Base-by-base conservation (phyloP, 345 rosid genomes). In the Hirschfeldia incana region DNA sequence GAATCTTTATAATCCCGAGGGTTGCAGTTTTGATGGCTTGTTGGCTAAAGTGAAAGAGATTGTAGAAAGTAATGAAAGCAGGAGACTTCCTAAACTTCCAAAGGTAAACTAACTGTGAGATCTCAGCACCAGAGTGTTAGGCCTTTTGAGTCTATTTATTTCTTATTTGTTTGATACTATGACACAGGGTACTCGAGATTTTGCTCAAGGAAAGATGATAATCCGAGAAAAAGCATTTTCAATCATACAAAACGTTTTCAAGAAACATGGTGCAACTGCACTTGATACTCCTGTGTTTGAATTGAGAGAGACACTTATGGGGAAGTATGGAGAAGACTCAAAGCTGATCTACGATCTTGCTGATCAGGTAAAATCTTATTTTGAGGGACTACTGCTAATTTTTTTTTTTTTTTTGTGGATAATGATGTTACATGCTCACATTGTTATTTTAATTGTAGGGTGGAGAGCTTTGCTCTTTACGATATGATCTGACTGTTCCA, bases 241-340 rank as follows among this genome's bases (percentile, higher is more conserved):
- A 42, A 87, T 86, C 66, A 91, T 91, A 66, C 82, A 89, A 42
- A 89, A 81, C 16, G 92, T 93, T 76, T 95, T 93, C 83, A 89
- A 90, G 87, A 93, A 89, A 78, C 98, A 95, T 65, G 95, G 97
- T 77, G 97, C 98, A 34, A 90, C 92, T 33, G 89, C 94, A 28
- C 89, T 95, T 29, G 99, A 95, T 69, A 95, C 99, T 73, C 99
- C 99, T 80, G 98, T 86, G 69, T 91, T 95, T 73, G 99, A 95
- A 78, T 63, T 95, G 88, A 86, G 92, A 84, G 98, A 95, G 89
- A 95, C 99, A 42, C 86, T 93, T 27, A 90, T 83, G 85, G 99
- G 97, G 29, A 93, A 95, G 74, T 93, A 91, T n/a, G 97, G 98
- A 72, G 99, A 95, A 85, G 99, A 95, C 74, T 90, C 99, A 7